These are phyloP conservation scores for Eragrostis tef DNA, from an alignment of 202 grass and related monocot genomes.

Conservation along the genomic window DNA sequence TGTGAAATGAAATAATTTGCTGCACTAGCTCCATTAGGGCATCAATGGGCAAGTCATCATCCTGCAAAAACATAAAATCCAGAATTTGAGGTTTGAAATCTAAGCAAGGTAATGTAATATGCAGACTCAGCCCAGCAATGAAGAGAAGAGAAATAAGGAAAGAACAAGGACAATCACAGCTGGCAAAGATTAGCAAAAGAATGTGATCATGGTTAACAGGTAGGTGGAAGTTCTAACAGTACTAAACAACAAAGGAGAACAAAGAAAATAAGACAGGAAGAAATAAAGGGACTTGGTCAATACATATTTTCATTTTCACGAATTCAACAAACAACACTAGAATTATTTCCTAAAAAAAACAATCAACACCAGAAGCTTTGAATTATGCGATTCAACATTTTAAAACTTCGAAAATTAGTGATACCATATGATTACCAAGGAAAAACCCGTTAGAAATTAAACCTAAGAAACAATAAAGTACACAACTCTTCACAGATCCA, in stretches of 20 bases:
- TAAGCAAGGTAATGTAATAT: slow-evolving; percentile 25
- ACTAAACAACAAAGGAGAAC: background rate
- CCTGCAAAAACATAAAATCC: slow-evolving; percentile 52
- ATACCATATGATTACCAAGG: background rate
- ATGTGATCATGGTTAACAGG: background rate
- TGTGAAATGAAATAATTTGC: slow-evolving; percentile 98
- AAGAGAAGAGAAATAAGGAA: slow-evolving; percentile 11
- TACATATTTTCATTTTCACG: slow-evolving; percentile 24
- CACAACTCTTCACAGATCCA: background rate
- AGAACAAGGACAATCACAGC: slow-evolving; percentile 19
- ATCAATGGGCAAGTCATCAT: slow-evolving; percentile 87
- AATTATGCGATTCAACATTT: background rate
- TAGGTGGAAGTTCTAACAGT: background rate
- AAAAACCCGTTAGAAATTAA: background rate
- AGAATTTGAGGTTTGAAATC: slow-evolving; percentile 24
- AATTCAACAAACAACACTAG: background rate
- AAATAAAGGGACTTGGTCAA: background rate
- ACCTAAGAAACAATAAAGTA: background rate
- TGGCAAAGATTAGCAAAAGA: slow-evolving; percentile 31
- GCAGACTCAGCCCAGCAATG: slow-evolving; percentile 15
- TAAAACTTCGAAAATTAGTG: slow-evolving; percentile 1
- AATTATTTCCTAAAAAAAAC: background rate
- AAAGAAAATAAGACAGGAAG: background rate
- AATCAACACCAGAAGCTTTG: background rate
- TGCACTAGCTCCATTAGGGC: slow-evolving; percentile 95